Evolutionary conservation across 306 rosid genomes (phyloP), one percentile per base, ranked within the genome.

Genomic region (Herpetospermum pedunculosum): DNA sequence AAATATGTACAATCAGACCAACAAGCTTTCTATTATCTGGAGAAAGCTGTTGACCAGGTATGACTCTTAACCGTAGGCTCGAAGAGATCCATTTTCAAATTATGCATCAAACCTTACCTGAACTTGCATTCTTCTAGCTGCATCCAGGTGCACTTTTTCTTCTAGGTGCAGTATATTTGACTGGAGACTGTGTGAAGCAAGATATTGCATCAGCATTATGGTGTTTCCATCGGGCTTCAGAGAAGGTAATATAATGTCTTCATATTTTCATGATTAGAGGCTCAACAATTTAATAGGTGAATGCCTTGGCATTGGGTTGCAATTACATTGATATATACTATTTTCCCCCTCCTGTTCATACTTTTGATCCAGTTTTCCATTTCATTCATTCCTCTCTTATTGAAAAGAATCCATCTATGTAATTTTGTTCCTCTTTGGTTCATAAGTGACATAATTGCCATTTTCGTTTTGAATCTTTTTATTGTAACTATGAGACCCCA

Each of bases 91-190:
- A 76, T 68, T 57, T 79, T 30, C 2, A 16, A 48, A 74, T 62
- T 75, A 73, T 41, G 73, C 43, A 72, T 40, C 40, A 77, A 80
- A 80, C 82, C 87, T 92, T 35, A 86, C 62, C 60, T 43, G 77
- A 47, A 35, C 81, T 69, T 69, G 70, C 73, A 71, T 30, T 84
- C 74, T 76, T 85, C 48, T 78, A 94, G 98, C 80, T 89, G 84
- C 97, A 94, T 86, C 91, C 98, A 79, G 95, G 89, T 77, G 96
- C 98, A 53, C 98, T 91, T 74, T 94, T 89, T 77, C 97, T 94
- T 78, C 80, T 94, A 63, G 98, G 96, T 74, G 84, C 87, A 15
- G 97, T 94, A 74, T 94, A 91, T 85, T 84, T 88, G 85, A 85
- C 92, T 0, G 97, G 97, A 21, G 96, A 94, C 70, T 94, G 97